Evolutionary conservation across 495 filamentous ascomycete genomes (phyloP).

Genomic region (Penicillium robsamsonii): DNA sequence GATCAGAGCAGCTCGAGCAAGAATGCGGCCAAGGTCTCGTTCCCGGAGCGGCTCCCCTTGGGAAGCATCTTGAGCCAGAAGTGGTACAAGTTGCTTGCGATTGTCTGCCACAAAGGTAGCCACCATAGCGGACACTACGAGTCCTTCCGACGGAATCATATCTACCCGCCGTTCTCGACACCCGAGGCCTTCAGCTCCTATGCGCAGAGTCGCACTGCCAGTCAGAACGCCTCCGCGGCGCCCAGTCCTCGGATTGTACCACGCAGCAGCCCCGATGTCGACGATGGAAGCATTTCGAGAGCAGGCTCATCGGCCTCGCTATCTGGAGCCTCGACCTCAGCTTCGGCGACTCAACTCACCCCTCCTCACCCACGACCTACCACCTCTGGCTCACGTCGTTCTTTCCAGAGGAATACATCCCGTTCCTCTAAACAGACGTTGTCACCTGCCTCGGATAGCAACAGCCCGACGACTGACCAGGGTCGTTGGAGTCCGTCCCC

Average conservation of each 20-base stretch:
- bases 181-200: slow-evolving; percentile 71
- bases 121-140: slow-evolving; percentile 98
- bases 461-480: slow-evolving; percentile 29
- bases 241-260: slow-evolving; percentile 43
- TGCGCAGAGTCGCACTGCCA: slow-evolving; percentile 58
- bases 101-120: slow-evolving; percentile 92
- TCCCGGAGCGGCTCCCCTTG: slow-evolving; percentile 78
- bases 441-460: slow-evolving; percentile 24
- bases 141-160: slow-evolving; percentile 85
- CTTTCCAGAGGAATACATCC: slow-evolving; percentile 38
- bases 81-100: slow-evolving; percentile 79
- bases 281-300: slow-evolving; percentile 33
- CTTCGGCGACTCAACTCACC: slow-evolving; percentile 27
- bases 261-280: slow-evolving; percentile 26
- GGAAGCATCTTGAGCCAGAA: slow-evolving; percentile 75
- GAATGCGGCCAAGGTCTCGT: slow-evolving; percentile 89
- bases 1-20: slow-evolving; percentile 79
- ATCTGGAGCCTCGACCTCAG: slow-evolving; percentile 32
- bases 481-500: slow-evolving; percentile 33
- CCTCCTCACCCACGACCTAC: slow-evolving; percentile 38
- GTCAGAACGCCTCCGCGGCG: slow-evolving; percentile 44
- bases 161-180: slow-evolving; percentile 75
- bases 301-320: slow-evolving; percentile 43
- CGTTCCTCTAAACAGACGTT: slow-evolving; percentile 29
- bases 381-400: slow-evolving; percentile 39